phyloP scores from a whole-genome alignment of 176 grass and related monocot genomes.

The Otatea glauca region DNA sequence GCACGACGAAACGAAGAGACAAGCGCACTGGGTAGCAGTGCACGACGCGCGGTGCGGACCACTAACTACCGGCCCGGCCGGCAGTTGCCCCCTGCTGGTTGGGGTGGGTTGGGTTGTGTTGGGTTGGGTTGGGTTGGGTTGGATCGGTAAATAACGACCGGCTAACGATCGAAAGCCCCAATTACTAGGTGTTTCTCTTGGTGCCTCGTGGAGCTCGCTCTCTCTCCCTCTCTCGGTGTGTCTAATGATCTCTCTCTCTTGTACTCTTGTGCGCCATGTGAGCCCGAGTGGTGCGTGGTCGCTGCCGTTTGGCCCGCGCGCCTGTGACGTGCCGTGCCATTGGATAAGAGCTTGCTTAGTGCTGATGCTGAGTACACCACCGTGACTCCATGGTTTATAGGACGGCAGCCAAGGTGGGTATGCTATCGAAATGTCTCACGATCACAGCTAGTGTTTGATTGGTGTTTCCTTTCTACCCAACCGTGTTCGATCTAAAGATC shows the following conservation, averaged over 20 bases:
- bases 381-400: not conserved
- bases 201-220: not conserved
- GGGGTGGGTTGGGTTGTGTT: too few species aligned
- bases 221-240: not conserved
- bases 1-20: not conserved
- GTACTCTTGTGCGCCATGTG: not conserved
- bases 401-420: not conserved
- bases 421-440: not conserved
- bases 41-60: not conserved
- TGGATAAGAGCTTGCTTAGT: not conserved
- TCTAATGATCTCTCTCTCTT: not conserved
- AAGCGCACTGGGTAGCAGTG: not conserved
- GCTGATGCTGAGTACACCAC: not conserved
- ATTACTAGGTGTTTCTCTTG: constrained; percentile 2
- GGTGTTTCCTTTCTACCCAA: too few species aligned
- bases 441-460: not conserved
- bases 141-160: constrained; percentile 16
- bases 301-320: not conserved
- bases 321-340: not conserved
- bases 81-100: not conserved
- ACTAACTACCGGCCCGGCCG: constrained; percentile 26
- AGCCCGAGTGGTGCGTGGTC: not conserved
- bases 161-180: constrained; percentile 1
- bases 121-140: too few species aligned
- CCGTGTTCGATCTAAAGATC: too few species aligned